Conservation (phyloP, 495 filamentous ascomycete species). For the Viridothelium virens region DNA sequence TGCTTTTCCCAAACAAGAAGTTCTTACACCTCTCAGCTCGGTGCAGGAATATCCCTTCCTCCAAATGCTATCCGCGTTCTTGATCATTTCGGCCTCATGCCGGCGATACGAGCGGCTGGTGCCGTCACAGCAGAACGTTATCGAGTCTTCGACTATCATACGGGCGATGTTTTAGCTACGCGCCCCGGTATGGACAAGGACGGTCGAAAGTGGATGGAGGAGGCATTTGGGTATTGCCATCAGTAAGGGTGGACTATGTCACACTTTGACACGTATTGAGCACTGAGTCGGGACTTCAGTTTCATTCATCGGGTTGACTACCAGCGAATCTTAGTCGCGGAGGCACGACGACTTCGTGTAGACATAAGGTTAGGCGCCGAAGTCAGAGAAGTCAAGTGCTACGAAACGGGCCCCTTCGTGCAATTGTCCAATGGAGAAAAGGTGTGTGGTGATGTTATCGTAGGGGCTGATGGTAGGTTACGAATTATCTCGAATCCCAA, state of each 20-base stretch:
- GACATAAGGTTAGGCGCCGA: not conserved
- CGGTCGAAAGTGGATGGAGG: not conserved
- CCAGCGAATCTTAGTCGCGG: not conserved
- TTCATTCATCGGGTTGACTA: not conserved
- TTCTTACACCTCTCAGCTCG: not conserved
- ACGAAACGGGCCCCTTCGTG: constrained; percentile 37
- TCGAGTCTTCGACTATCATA: not conserved
- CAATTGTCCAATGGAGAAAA: constrained; percentile 25
- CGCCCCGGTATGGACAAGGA: not conserved
- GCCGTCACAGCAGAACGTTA: not conserved
- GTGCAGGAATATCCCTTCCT: not conserved
- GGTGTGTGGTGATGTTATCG: constrained; percentile 32
- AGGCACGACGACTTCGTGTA: not conserved
- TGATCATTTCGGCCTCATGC: not conserved
- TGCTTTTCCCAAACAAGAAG: too few relatives aligned
- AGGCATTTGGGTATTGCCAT: not conserved
- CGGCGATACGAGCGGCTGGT: not conserved
- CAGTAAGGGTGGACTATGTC: too few relatives aligned
- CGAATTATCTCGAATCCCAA: constrained; percentile 26
- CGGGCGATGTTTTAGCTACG: not conserved
- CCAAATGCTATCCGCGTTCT: not conserved
- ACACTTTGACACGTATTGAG: not conserved
- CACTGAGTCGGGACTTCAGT: too few relatives aligned
- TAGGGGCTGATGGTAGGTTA: constrained; percentile 41
- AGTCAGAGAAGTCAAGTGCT: constrained; percentile 36